Evolutionary conservation across 1,139 yeast species (phyloP).

Genomic region (Candida tetrigidarum): DNA sequence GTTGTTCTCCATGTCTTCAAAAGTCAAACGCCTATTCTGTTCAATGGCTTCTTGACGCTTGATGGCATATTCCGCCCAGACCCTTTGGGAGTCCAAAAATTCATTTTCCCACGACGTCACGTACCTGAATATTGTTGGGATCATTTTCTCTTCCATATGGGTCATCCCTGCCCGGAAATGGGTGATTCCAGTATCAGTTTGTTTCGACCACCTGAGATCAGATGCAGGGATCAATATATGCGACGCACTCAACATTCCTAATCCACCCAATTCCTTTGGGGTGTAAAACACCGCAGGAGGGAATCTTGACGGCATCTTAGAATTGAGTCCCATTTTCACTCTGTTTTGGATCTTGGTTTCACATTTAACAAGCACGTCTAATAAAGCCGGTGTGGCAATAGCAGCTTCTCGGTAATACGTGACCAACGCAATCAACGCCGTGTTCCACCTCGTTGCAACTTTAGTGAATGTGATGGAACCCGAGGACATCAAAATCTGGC

Average conservation of each 20-base stretch:
- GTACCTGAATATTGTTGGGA: conserved; percentile 93
- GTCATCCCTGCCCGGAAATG: conserved; percentile 96
- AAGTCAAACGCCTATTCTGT: conserved; percentile 83
- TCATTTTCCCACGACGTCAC: conserved; percentile 98
- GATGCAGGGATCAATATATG: conserved; percentile 95
- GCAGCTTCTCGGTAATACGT: conserved; percentile 95
- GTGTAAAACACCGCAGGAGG: conserved; percentile 99
- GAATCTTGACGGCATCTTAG: conserved; percentile 98
- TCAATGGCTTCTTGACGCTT: conserved; percentile 88
- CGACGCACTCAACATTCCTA: conserved; percentile 97
- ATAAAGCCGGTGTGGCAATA: conserved; percentile 74
- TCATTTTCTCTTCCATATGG: conserved; percentile 75
- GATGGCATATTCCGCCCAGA: conserved; percentile 96
- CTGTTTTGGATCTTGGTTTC: conserved; percentile 95
- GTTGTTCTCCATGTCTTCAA: conserved; percentile 90
- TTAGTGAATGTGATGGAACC: conserved; percentile 96
- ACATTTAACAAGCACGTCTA: conserved; percentile 85
- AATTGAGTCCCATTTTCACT: conserved; percentile 92
- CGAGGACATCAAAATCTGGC: conserved; percentile 93
- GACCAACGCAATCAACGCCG: conserved; percentile 83
- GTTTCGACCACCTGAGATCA: conserved; percentile 89
- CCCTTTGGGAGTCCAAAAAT: conserved; percentile 90
- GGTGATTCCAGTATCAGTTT: conserved; percentile 93
- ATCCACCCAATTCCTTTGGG: conserved; percentile 95
- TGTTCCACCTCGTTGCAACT: conserved; percentile 96